phyloP scores from a whole-genome alignment of 805 yeast genomes.

The Alloascoidea africana region DNA sequence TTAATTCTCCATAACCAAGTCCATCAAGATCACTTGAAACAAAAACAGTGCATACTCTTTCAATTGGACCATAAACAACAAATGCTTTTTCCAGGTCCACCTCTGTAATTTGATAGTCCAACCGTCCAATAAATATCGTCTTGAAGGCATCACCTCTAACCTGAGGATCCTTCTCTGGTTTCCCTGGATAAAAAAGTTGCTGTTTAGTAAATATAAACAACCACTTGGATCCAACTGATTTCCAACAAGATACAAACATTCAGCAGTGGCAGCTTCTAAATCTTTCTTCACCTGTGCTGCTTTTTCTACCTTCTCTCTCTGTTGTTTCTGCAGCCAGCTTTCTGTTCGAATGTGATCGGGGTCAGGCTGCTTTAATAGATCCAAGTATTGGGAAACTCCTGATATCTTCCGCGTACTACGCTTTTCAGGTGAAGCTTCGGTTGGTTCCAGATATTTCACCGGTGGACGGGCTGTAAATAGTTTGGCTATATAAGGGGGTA shows the following conservation, averaged over 20 bases:
- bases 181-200: constrained; percentile 19
- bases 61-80: constrained; percentile 55
- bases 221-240: too few relatives aligned
- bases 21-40: neutral
- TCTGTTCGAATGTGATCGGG: constrained; percentile 17
- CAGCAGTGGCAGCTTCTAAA: constrained; percentile 20
- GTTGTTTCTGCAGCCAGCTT: constrained; percentile 16
- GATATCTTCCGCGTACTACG: constrained; percentile 31
- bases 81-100: constrained; percentile 51
- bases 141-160: constrained; percentile 56
- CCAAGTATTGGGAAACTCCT: constrained; percentile 25
- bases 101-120: constrained; percentile 51
- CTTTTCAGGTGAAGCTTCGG: constrained; percentile 31
- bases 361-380: constrained; percentile 14
- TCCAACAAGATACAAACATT: too few relatives aligned
- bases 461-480: constrained; percentile 47
- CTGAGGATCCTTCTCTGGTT: constrained; percentile 42
- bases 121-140: constrained; percentile 66
- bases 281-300: constrained; percentile 12
- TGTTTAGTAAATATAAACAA: too few relatives aligned
- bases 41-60: constrained; percentile 22
- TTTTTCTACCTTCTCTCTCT: constrained; percentile 14
- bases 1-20: neutral
- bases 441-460: constrained; percentile 28
- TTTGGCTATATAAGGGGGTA: constrained; percentile 29